phyloP scores from a whole-genome alignment of 345 rosid species.

The Eucalyptus curtisii region DNA sequence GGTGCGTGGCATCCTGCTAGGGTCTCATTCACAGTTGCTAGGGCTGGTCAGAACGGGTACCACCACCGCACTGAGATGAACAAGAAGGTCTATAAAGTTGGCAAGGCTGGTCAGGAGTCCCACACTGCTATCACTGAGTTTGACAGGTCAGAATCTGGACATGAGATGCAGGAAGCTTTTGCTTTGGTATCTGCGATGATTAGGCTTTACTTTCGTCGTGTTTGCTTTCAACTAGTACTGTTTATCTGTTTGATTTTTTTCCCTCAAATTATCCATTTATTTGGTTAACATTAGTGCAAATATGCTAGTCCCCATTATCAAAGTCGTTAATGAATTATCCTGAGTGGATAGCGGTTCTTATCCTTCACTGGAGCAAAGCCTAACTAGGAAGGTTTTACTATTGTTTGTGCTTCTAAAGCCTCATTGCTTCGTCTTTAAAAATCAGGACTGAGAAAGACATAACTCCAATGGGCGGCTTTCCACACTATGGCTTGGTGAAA shows the following conservation, averaged over 20 bases:
- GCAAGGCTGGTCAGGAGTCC: constrained; percentile 48
- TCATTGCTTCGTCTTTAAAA: background rate
- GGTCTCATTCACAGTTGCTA: constrained; percentile 80
- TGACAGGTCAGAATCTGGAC: constrained; percentile 37
- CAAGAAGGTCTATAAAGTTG: constrained; percentile 11
- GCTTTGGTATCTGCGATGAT: background rate
- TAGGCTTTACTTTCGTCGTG: background rate
- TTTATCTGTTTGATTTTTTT: background rate
- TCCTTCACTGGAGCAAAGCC: background rate
- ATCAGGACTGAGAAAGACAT: constrained; percentile 73
- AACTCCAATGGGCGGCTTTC: constrained; percentile 76
- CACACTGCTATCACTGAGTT: constrained; percentile 64
- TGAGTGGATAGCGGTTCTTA: background rate
- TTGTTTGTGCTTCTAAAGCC: background rate
- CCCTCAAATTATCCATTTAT: background rate
- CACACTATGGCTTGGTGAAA: constrained; percentile 71
- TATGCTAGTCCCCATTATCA: background rate
- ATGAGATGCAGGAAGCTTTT: background rate
- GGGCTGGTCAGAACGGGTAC: constrained; percentile 42
- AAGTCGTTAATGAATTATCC: background rate
- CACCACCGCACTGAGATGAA: background rate
- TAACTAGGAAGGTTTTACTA: background rate
- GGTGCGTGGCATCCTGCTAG: constrained; percentile 97
- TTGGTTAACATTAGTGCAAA: background rate
- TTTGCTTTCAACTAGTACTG: background rate